These are phyloP conservation scores for Apodospora peruviana DNA, from an alignment of 495 filamentous ascomycete species.

Conservation along the genomic window DNA sequence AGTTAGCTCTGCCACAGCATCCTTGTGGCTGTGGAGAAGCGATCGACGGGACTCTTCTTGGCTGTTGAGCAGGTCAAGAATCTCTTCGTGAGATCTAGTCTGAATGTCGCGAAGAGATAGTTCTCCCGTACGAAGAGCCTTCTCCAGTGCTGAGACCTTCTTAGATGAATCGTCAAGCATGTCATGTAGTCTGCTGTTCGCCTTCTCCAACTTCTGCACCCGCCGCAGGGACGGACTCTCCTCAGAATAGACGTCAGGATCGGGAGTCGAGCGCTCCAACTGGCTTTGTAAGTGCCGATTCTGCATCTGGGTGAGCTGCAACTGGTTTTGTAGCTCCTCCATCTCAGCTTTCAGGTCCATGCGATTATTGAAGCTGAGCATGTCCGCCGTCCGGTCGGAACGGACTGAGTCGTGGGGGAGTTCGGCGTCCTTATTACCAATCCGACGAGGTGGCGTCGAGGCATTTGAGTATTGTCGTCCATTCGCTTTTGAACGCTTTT, in stretches of 20 bases:
- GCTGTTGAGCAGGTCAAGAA: slow-evolving; percentile 87
- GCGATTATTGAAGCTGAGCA: slow-evolving; percentile 77
- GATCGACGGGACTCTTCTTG: slow-evolving; percentile 85
- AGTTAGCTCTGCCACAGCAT: slow-evolving; percentile 73
- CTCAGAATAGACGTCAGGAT: slow-evolving; percentile 57
- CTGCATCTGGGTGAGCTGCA: slow-evolving; percentile 94
- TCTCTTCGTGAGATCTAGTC: slow-evolving; percentile 88
- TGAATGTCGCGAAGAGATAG: slow-evolving; percentile 88
- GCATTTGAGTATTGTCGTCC: slow-evolving; percentile 65
- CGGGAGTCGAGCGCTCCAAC: slow-evolving; percentile 57
- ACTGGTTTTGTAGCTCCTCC: slow-evolving; percentile 88
- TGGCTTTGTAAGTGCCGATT: slow-evolving; percentile 92
- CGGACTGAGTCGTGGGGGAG: slow-evolving; percentile 65
- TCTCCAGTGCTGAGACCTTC: slow-evolving; percentile 87
- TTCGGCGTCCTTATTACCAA: slow-evolving; percentile 60
- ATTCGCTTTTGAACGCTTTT: slow-evolving; percentile 69
- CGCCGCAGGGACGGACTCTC: slow-evolving; percentile 80
- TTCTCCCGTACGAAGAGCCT: slow-evolving; percentile 80
- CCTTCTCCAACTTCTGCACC: slow-evolving; percentile 86
- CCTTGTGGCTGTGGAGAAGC: slow-evolving; percentile 77
- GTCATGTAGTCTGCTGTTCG: slow-evolving; percentile 87
- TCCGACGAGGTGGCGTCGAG: slow-evolving; percentile 68
- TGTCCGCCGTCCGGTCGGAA: slow-evolving; percentile 87
- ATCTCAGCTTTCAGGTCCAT: slow-evolving; percentile 90
- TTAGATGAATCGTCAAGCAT: slow-evolving; percentile 92